Evolutionary conservation across 2,329 filamentous ascomycete species (phyloP), one percentile per base, ranked within the genome.

Genomic region (Cryphonectria naterciae): DNA sequence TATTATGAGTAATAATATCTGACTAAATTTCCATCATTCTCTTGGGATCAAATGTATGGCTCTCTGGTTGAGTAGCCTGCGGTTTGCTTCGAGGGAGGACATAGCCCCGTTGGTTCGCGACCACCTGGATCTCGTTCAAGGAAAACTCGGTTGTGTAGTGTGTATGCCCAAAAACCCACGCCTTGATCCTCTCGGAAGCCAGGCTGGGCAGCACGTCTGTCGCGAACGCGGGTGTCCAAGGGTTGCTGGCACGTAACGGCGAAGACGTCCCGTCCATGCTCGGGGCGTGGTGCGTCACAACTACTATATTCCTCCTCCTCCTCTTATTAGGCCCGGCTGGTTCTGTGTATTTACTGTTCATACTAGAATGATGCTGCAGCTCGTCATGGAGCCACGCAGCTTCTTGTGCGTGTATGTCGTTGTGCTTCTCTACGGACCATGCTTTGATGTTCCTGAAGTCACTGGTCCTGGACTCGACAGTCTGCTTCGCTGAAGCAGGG

Each of bases 81-180:
- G 46, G 46, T 5, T 52, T 63, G 32, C 32, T 73, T 25, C 67
- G 73, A 11, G 74, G 76, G 22, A 81, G 63, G 8, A 81, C 77
- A 72, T 84, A 84, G 4, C 82, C 83, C n/a, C 82, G 77, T 77
- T 85, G 84, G 65, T 85, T 86, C 7, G 80, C 78, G 64, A 85
- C 77, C n/a, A 86, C 65, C 49, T 77, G 77, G 1, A 83, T 78
- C 1, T 80, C 79, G 3, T 78, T 71, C 41, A 74, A 72, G 46
- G 73, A 65, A 11, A 81, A 77, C 65, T 81, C 76, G 2, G 80
- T 83, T 4, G 81, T 82, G 71, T 79, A 84, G 74, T 86, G 84
- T 0, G 84, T 86, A 70, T 86, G 84, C 0, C 84, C 85, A 80
- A 86, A 85, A 63, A 83, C 79, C 83, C 83, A 86, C 6, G 73